phyloP scores from a whole-genome alignment of 1,139 yeast genomes.

The Geotrichum citri-aurantii region DNA sequence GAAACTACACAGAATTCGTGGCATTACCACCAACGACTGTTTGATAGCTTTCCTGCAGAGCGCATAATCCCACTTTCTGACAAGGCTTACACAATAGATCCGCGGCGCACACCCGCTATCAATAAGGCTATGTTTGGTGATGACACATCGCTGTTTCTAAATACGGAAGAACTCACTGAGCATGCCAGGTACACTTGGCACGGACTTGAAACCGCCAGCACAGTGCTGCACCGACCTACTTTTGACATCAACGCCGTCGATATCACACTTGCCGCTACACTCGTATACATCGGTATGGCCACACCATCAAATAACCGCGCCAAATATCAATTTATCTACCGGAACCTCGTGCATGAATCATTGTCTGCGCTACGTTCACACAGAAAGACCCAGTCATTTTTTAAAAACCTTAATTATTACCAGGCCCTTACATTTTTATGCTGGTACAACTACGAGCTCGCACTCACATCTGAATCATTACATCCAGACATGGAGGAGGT shows the following conservation, averaged over 20 bases:
- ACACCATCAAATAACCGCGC: slow-evolving; percentile 12
- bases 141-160: neutral
- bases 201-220: slow-evolving; percentile 21
- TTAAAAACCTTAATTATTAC: slow-evolving; percentile 5
- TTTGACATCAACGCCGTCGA: slow-evolving; percentile 35
- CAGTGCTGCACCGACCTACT: slow-evolving; percentile 39
- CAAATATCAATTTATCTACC: slow-evolving; percentile 1
- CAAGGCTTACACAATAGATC: neutral
- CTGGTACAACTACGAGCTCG: slow-evolving; percentile 9
- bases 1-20: neutral
- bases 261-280: slow-evolving; percentile 34
- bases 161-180: neutral
- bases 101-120: neutral
- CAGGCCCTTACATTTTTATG: slow-evolving; percentile 4
- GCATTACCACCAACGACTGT: neutral
- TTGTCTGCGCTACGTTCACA: slow-evolving; percentile 20
- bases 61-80: neutral
- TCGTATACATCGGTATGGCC: slow-evolving; percentile 41
- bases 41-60: neutral
- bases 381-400: slow-evolving; percentile 19
- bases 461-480: neutral
- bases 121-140: slow-evolving; percentile 1
- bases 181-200: slow-evolving; percentile 22
- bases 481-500: neutral
- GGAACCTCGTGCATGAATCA: slow-evolving; percentile 14